Conservation (phyloP, 2,329 filamentous ascomycete species). For the Diaporthe helianthi region DNA sequence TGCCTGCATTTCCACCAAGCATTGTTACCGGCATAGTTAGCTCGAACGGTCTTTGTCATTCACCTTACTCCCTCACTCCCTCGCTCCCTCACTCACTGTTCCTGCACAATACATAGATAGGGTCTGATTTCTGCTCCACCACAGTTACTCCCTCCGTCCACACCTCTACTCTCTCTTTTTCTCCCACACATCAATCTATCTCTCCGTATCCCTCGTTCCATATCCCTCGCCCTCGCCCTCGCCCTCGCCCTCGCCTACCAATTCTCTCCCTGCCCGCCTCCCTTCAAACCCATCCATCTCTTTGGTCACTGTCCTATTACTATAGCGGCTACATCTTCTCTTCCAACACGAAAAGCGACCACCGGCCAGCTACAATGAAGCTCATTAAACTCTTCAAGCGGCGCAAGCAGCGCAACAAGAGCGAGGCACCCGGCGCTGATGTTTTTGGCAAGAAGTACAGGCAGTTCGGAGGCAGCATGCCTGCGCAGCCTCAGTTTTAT, state of each 20-base stretch:
- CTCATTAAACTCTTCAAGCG: conserved; percentile 42
- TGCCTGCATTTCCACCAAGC: conserved; percentile 17
- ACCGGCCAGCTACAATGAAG: conserved; percentile 26
- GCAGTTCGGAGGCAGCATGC: conserved; percentile 38
- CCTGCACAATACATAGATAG: conserved; percentile 10
- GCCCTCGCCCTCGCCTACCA: neutral
- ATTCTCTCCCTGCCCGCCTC: neutral
- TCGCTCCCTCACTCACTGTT: neutral
- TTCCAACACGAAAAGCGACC: neutral
- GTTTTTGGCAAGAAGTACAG: conserved; percentile 37
- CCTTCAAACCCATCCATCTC: neutral
- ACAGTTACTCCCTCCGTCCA: conserved; percentile 7
- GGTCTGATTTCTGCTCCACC: conserved; percentile 18
- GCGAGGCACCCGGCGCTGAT: conserved; percentile 32
- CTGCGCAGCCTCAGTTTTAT: conserved; percentile 29
- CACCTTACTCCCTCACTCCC: conserved; percentile 1
- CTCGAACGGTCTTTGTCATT: conserved; percentile 11
- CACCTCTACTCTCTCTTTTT: conserved; percentile 1
- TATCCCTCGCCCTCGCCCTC: neutral
- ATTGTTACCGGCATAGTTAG: conserved; percentile 14
- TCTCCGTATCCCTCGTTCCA: neutral
- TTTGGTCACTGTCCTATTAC: no score
- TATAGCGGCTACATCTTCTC: neutral
- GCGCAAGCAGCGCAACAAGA: conserved; percentile 44
- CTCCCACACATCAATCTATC: neutral